Evolutionary conservation across 2,329 filamentous ascomycete species (phyloP).

Genomic region (Botrytis porri): DNA sequence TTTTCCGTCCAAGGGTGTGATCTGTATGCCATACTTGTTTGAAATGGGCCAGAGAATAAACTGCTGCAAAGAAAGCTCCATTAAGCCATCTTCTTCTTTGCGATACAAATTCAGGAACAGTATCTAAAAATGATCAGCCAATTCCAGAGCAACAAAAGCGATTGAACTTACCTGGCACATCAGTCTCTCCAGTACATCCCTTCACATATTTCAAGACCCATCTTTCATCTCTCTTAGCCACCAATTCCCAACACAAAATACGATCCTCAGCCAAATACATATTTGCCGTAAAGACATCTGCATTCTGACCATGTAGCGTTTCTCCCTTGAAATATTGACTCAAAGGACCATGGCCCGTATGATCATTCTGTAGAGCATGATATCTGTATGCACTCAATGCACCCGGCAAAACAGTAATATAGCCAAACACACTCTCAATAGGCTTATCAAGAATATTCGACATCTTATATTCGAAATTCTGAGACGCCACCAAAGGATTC

Average conservation of each 20-base stretch:
- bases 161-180: conserved; percentile 76
- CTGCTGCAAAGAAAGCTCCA: conserved; percentile 96
- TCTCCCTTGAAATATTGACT: conserved; percentile 99
- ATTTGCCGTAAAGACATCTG: conserved; percentile 96
- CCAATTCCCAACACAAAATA: conserved; percentile 90
- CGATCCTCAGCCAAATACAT: conserved; percentile 91
- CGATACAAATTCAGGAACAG: conserved; percentile 94
- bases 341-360: conserved; percentile 88
- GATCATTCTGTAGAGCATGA: conserved; percentile 93
- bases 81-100: conserved; percentile 97
- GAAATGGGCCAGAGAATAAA: conserved; percentile 95
- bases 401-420: conserved; percentile 94
- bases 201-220: conserved; percentile 99
- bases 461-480: conserved; percentile 99
- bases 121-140: conserved; percentile 52
- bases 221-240: conserved; percentile 88
- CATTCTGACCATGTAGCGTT: conserved; percentile 91
- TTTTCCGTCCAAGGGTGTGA: conserved; percentile 83
- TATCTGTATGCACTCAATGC: conserved; percentile 94
- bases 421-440: conserved; percentile 93
- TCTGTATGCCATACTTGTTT: conserved; percentile 90
- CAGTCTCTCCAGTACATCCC: conserved; percentile 92
- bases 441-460: conserved; percentile 98
- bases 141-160: not conserved
- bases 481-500: conserved; percentile 91